Evolutionary conservation across 768 basidiomycete species (phyloP).

Genomic region (Dacryopinax spathularia): DNA sequence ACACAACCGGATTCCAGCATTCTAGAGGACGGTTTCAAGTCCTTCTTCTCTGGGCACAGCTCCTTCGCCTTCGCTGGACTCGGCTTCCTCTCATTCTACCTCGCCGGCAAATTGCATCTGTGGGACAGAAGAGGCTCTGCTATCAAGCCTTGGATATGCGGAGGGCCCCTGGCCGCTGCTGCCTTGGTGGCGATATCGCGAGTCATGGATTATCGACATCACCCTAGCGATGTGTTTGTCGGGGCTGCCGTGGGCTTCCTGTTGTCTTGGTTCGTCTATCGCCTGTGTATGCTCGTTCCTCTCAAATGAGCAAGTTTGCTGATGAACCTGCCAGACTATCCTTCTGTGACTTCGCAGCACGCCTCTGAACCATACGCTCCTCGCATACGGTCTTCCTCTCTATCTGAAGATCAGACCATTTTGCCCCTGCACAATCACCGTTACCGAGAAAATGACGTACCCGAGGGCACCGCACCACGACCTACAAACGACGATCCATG

Average conservation of each 20-base stretch:
- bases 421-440: background rate
- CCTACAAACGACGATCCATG: no score
- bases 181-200: slow-evolving; percentile 65
- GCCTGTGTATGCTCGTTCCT: slow-evolving; percentile 19
- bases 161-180: slow-evolving; percentile 65
- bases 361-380: background rate
- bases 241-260: slow-evolving; percentile 62
- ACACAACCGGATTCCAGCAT: slow-evolving; percentile 47
- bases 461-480: background rate
- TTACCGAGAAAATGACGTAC: background rate
- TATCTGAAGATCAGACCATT: background rate
- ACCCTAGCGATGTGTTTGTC: slow-evolving; percentile 81
- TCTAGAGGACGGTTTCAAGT: slow-evolving; percentile 73
- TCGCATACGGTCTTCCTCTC: background rate
- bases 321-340: background rate
- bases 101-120: slow-evolving; percentile 84
- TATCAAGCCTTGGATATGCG: slow-evolving; percentile 71
- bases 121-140: slow-evolving; percentile 69
- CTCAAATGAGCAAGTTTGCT: background rate
- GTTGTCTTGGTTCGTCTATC: slow-evolving; percentile 61
- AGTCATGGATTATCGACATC: slow-evolving; percentile 87
- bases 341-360: background rate
- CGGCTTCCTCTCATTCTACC: slow-evolving; percentile 73
- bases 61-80: slow-evolving; percentile 86
- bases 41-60: slow-evolving; percentile 77